Base-by-base conservation (phyloP, 495 filamentous ascomycete species). In the Aspergillus funiculosus region DNA sequence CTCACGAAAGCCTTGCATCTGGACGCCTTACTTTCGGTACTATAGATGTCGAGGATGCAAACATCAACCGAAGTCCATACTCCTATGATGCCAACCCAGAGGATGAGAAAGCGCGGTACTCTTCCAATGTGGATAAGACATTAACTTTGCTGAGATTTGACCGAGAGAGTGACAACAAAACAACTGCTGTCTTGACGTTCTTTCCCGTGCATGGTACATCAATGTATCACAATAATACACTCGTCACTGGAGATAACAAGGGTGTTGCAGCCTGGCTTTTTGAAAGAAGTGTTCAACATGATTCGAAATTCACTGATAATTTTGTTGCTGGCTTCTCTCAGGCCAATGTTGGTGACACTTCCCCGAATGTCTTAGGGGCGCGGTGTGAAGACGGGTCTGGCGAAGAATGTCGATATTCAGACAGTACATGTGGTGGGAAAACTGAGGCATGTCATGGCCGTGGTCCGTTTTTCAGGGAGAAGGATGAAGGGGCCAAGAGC, bases 321-420 rank as follows among this genome's bases (percentile, higher is more conserved):
- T 94, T 89, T 50, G 85, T 98, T 13, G 87, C 94, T 2, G 91
- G 89, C 8, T 98, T 98, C 60, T 94, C 89, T 0, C 92, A 96
- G 62, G 81, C 92, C 0, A 96, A 86, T 57, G 89, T 96, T 22
- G 92, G 92, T 3, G 92, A 98, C 53, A 94, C 89, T 0, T 84
- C 80, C 26, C 92, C 92, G 1, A 98, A 96, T 56, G 78, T 91
- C 3, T 76, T 87, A 4, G 92, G 92, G 1, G 82, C 84, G n/a
- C 87, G 75, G 69, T 89, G 85, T 50, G 83, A 89, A 46, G 85
- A 87, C 57, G 81, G 82, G 4, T 80, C 83, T 11, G 77, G 75
- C n/a, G 58, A 78, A 47, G 62, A 71, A 59, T 87, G 84, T 46
- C 72, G 71, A 20, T 86, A 89, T 46, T 68, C 82, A 45, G 84